A percentile compares a stretch with the other conserved stretches of the same genome.
Evolutionary conservation across 129 eudicot genomes (phyloP).

Genomic region (Apium graveolens): DNA sequence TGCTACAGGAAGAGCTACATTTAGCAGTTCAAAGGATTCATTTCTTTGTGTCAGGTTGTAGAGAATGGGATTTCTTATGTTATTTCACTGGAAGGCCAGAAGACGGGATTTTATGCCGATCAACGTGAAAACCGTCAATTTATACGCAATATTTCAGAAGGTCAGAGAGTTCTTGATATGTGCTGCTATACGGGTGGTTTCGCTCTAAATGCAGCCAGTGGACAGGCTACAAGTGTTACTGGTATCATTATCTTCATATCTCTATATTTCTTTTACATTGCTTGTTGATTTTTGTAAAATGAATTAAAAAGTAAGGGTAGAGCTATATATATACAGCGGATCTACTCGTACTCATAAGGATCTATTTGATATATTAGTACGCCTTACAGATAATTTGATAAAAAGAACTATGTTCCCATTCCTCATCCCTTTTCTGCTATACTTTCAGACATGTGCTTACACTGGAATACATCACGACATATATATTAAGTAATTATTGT

Average conservation of each 20-base stretch:
- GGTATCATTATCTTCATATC: slow-evolving; percentile 35
- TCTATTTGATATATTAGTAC: not conserved
- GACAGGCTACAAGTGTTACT: slow-evolving; percentile 74
- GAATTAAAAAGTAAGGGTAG: not conserved
- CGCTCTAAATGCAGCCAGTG: slow-evolving; percentile 76
- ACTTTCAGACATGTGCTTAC: not conserved
- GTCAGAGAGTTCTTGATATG: slow-evolving; percentile 74
- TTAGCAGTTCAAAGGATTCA: slow-evolving; percentile 4
- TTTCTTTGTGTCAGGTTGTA: slow-evolving; percentile 43
- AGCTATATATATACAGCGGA: too few species aligned
- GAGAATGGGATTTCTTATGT: slow-evolving; percentile 81
- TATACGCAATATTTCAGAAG: slow-evolving; percentile 53
- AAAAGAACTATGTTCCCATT: not conserved
- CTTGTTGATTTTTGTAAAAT: not conserved
- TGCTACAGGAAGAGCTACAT: not conserved
- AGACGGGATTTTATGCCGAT: slow-evolving; percentile 98
- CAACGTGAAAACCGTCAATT: slow-evolving; percentile 93
- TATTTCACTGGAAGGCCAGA: slow-evolving; percentile 88
- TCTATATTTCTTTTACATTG: slow-evolving; percentile 1
- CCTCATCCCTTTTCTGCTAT: not conserved
- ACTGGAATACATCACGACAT: not conserved
- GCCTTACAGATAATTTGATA: not conserved
- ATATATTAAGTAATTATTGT: not conserved
- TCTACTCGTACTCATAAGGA: not conserved
- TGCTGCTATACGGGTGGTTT: slow-evolving; percentile 98